Percentiles rank a stretch among this genome's conserved stretches.
phyloP scores from a whole-genome alignment of 208 protist species.

The Phytomonas serpens region DNA sequence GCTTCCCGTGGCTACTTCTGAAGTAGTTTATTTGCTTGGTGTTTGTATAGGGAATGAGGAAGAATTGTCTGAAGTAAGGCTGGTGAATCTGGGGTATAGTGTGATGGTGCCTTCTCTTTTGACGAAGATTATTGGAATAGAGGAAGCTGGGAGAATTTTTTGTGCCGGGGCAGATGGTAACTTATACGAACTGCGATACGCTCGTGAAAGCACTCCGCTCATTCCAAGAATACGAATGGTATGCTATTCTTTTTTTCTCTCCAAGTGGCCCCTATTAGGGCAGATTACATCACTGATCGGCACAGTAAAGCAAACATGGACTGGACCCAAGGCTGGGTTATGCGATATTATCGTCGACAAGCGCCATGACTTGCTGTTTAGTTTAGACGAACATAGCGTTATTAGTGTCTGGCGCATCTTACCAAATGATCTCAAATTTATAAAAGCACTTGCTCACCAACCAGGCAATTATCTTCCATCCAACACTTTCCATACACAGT shows the following conservation, averaged over 20 bases:
- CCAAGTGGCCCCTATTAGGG: conserved; percentile 43
- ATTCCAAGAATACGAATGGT: conserved; percentile 68
- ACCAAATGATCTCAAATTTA: conserved; percentile 30
- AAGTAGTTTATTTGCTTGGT: conserved; percentile 65
- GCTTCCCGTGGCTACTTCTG: conserved; percentile 67
- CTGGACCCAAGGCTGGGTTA: conserved; percentile 34
- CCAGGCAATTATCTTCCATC: conserved; percentile 18
- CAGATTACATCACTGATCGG: conserved; percentile 40
- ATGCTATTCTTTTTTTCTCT: conserved; percentile 43
- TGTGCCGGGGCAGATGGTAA: conserved; percentile 65
- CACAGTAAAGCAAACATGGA: conserved; percentile 47
- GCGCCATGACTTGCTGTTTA: conserved; percentile 50
- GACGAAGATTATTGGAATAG: conserved; percentile 42
- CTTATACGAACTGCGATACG: conserved; percentile 76
- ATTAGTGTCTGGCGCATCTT: conserved; percentile 63
- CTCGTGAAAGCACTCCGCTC: conserved; percentile 52
- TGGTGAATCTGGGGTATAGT: conserved; percentile 71
- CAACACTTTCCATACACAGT: neutral
- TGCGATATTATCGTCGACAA: conserved; percentile 68
- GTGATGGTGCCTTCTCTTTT: conserved; percentile 44
- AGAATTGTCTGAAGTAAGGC: conserved; percentile 28
- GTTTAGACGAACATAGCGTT: conserved; percentile 54
- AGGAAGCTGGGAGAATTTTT: conserved; percentile 57
- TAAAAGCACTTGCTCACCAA: conserved; percentile 34
- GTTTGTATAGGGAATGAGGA: conserved; percentile 58